These are phyloP conservation scores for Claviceps africana DNA, from an alignment of 2,329 filamentous ascomycete species.

Conservation along the genomic window DNA sequence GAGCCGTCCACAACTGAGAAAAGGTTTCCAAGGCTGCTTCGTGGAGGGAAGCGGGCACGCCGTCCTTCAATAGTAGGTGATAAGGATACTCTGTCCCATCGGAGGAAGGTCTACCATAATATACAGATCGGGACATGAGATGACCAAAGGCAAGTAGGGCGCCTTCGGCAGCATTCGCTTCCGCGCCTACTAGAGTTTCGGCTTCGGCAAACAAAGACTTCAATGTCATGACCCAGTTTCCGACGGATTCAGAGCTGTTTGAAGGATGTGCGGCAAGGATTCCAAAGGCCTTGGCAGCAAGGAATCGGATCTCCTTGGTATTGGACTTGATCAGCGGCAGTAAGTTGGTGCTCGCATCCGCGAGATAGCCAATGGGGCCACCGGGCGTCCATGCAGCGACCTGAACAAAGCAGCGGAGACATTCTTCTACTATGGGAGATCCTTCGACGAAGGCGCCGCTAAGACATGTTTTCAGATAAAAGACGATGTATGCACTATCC, in stretches of 20 bases:
- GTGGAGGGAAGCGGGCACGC: slow-evolving; percentile 22
- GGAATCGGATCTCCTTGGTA: slow-evolving; percentile 49
- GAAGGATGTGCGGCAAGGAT: slow-evolving; percentile 57
- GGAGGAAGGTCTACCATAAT: slow-evolving; percentile 24
- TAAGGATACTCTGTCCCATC: slow-evolving; percentile 16
- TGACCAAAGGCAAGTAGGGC: slow-evolving; percentile 31
- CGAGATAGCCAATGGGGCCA: slow-evolving; percentile 33
- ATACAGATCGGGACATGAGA: slow-evolving; percentile 29
- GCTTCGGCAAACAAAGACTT: slow-evolving; percentile 29
- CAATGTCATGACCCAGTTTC: slow-evolving; percentile 18
- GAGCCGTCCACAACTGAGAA: slow-evolving; percentile 32
- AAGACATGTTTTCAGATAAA: slow-evolving; percentile 40
- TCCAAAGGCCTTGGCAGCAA: slow-evolving; percentile 59
- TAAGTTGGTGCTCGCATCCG: slow-evolving; percentile 35
- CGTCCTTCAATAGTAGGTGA: slow-evolving; percentile 18
- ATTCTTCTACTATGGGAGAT: slow-evolving; percentile 29
- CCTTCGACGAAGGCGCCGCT: slow-evolving; percentile 38
- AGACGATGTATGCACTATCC: slow-evolving; percentile 24
- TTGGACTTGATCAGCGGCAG: slow-evolving; percentile 54
- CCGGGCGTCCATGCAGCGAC: slow-evolving; percentile 38
- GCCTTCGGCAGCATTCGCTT: slow-evolving; percentile 33
- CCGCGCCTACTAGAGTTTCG: slow-evolving; percentile 27
- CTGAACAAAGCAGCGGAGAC: slow-evolving; percentile 38
- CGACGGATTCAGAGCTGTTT: slow-evolving; percentile 21
- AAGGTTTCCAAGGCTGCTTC: slow-evolving; percentile 31